Base-by-base conservation (phyloP, 306 rosid genomes). In the Rosa lucieae region DNA sequence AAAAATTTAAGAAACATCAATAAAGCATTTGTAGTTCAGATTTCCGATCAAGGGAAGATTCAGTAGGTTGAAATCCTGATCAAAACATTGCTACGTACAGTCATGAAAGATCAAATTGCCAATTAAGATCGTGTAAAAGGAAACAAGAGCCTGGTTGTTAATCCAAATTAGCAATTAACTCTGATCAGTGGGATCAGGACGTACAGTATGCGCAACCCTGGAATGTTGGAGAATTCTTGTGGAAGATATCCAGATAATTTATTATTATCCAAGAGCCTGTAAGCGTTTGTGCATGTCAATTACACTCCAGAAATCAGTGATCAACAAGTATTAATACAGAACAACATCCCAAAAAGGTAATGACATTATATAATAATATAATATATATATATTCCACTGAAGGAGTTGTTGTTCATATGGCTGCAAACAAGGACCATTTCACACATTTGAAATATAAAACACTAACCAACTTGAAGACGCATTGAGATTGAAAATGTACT, bases 381-480 rank as follows among this genome's bases (percentile, higher is more conserved):
- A 18, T n/a, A n/a, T n/a, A n/a, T n/a, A n/a, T n/a, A n/a, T n/a
- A n/a, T n/a, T n/a, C 86, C 87, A 67, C 86, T 88, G 13, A 88
- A 80, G 21, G 85, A 83, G 77, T 88, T 88, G 78, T 88, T 88
- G 73, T 88, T 88, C 89, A 88, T 77, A 79, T 88, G 91, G 66
- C 89, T 88, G 86, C 83, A 29, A 44, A 10, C 29, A 39, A 10
- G 21, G 56, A 32, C 11, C 51, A 62, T 48, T 53, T 76, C 58
- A 59, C 13, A 21, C 43, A 23, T 17, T 48, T 62, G 46, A 81
- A 59, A 18, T 37, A 23, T 14, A 39, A 35, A 35, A 52, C 20
- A 23, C 42, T 9, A 37, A 26, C 70, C 48, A 74, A 61, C 55
- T 17, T 74, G 18, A 42, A 46, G 52, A 29, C 10, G 10, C 10